Base-by-base conservation (phyloP, 129 eudicot genomes). In the Pittosporum tobira region DNA sequence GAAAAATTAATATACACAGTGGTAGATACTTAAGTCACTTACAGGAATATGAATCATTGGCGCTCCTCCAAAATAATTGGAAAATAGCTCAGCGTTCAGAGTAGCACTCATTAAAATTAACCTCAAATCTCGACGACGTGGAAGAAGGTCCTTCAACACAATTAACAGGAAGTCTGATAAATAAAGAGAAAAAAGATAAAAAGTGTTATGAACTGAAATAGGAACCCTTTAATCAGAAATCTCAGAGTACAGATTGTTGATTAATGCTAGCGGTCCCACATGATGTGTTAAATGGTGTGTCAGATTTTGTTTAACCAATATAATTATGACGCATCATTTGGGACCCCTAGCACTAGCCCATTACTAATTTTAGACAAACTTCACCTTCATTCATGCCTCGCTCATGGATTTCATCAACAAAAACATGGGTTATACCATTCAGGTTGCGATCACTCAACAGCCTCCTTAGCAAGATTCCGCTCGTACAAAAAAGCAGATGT, bases 321-420 rank as follows among this genome's bases (percentile, higher is more conserved):
- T n/a, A n/a, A n/a, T n/a, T n/a, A n/a, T n/a, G n/a, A n/a, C n/a
- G n/a, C n/a, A n/a, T n/a, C n/a, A n/a, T n/a, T n/a, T n/a, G n/a
- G n/a, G n/a, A n/a, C n/a, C n/a, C n/a, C n/a, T n/a, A n/a, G n/a
- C n/a, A n/a, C n/a, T n/a, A n/a, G n/a, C n/a, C n/a, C n/a, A n/a
- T n/a, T n/a, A 51, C 46, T 47, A 64, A 51, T 43, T 59, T 20
- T 44, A 65, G 50, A 40, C 5, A 4, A 38, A 48, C 20, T 27
- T 51, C 66, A 93, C 99, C 99, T 93, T 93, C 99, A 76, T 93
- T 93, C 99, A 87, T 93, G 79, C 99, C 99, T 25, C 99, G 88
- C 84, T 93, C 99, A 54, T 93, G 99, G 77, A 93, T 93, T 75
- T 93, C 99, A 79, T 93, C 99, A 69, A 93, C 94, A 70, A 87